Evolutionary conservation across 108 stramenopile species (phyloP), one percentile per base, ranked within the genome.

Genomic region (Pseudonitzschia multiseries): DNA sequence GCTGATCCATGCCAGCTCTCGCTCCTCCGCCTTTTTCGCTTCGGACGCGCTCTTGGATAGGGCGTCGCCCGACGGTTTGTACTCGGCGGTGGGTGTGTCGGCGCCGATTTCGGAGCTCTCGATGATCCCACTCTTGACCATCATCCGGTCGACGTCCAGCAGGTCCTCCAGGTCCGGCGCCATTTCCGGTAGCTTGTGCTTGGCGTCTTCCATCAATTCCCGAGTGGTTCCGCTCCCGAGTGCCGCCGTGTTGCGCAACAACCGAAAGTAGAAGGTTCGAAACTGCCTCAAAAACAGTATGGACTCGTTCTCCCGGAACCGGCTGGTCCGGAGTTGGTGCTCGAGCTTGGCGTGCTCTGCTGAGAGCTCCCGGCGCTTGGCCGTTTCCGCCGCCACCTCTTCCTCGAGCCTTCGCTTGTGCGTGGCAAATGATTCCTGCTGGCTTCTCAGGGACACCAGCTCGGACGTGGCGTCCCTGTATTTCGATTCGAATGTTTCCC

Each of bases 251-350:
- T 88, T 84, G 57, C 70, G 77, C 62, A 89, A 50, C 32, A 91
- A 75, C 44, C 87, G 68, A 40, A 84, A 76, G 73, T 93, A 94
- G 62, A 93, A 93, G 17, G 87, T 82, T 24, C 93, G 86, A 65
- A 93, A 91, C 65, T 93, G 95, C 54, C 93, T 65, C 29, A 96
- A 67, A 70, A 96, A 96, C 28, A 89, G 78, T 1, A 89, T 88
- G 31, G 95, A 93, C 62, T 96, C 95, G 57, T 87, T 86, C 73
- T 96, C 95, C 29, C 94, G 90, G 71, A 95, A 95, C 60, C 85
- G 87, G 76, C 89, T 89, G 1, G 89, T 92, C 66, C 90, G 81
- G 22, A 95, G 68, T 44, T 85, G 77, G 42, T 86, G 84, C 53
- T 93, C 87, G 0, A 84, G 84, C 65, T 91, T 88, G 44, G 83